A percentile compares a stretch with the other conserved stretches of the same genome.
Evolutionary conservation across 176 grass and related monocot genomes (phyloP).

Genomic region (Guadua angustifolia): DNA sequence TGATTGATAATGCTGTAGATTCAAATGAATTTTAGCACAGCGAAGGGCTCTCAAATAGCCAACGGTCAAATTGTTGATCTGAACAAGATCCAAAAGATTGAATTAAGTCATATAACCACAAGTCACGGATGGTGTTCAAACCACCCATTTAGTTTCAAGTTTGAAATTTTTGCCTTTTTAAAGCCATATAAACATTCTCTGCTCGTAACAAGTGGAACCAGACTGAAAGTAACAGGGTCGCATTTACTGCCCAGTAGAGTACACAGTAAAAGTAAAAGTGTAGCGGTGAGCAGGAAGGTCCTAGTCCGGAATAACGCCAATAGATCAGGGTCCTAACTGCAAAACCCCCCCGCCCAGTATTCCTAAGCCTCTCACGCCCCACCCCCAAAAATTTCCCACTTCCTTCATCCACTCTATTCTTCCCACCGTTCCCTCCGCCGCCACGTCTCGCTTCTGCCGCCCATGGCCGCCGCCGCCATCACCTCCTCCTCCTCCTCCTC

Average conservation of each 20-base stretch:
- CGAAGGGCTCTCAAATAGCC: background rate
- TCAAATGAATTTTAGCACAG: background rate
- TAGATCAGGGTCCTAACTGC: background rate
- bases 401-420: constrained; percentile 42
- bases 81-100: background rate
- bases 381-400: constrained; percentile 23
- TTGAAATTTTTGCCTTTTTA: background rate
- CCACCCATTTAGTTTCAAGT: background rate
- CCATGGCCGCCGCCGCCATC: constrained; percentile 41
- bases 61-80: background rate
- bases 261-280: background rate
- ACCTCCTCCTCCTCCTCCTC: background rate
- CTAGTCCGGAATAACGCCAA: background rate
- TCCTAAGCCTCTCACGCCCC: background rate
- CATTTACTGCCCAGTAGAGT: background rate
- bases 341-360: background rate
- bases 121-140: background rate
- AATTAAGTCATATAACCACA: background rate
- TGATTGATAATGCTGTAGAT: background rate
- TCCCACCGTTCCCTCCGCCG: constrained; percentile 31
- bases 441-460: constrained; percentile 24
- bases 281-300: background rate
- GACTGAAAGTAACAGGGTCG: background rate
- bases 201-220: background rate
- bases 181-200: background rate